Evolutionary conservation across 345 rosid genomes (phyloP).

Genomic region (Corchorus olitorius): DNA sequence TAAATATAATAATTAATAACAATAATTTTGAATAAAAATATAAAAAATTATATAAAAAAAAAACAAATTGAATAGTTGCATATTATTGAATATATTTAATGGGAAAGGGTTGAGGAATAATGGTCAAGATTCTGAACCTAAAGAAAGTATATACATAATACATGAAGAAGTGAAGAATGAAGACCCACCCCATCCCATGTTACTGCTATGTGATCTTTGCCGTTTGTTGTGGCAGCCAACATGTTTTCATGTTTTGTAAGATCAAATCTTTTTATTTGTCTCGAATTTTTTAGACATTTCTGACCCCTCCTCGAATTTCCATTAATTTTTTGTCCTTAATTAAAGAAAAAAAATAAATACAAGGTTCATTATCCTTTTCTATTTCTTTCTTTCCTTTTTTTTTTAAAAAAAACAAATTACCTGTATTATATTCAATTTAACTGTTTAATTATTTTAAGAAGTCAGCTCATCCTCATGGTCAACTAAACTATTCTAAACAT

Average conservation of each 20-base stretch:
- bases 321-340: background rate
- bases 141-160: background rate
- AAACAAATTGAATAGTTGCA: no score
- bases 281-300: background rate
- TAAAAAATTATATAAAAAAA: no score
- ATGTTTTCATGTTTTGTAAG: background rate
- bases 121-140: constrained; percentile 1
- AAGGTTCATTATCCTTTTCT: no score
- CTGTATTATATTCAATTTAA: no score
- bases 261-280: background rate
- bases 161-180: background rate
- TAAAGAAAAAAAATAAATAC: background rate
- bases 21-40: no score
- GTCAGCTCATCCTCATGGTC: no score
- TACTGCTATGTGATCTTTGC: background rate
- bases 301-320: background rate
- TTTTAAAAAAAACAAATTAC: no score
- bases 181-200: background rate
- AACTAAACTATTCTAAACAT: no score
- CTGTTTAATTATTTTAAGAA: no score
- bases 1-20: no score
- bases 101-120: background rate
- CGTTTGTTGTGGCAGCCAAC: background rate
- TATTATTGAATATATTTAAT: background rate
- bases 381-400: no score